Conservation (phyloP, 108 stramenopile genomes). For the Cyclostephanos tholiformis region DNA sequence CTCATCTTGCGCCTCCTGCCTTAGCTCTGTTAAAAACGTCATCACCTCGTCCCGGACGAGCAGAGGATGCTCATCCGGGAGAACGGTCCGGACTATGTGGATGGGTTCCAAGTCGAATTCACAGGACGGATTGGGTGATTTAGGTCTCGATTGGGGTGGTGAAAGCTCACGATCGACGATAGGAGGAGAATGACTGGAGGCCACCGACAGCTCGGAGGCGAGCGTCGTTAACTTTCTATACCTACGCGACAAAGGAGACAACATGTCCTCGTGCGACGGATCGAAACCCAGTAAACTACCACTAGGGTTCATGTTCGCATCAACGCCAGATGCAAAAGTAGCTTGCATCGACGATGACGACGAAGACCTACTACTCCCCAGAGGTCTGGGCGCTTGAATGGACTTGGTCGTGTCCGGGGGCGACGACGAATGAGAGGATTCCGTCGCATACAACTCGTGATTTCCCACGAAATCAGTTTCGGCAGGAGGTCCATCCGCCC, state of each 20-base stretch:
- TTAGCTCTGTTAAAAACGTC: conserved; percentile 9
- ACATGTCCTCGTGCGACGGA: conserved; percentile 6
- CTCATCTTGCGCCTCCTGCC: conserved; percentile 39
- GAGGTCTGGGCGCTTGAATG: conserved; percentile 30
- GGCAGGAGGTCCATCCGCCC: neutral
- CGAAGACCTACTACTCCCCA: neutral
- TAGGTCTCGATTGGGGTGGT: neutral
- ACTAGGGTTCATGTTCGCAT: neutral
- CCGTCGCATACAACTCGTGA: no score
- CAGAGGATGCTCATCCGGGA: conserved; percentile 51
- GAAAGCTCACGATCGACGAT: neutral
- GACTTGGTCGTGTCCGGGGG: conserved; percentile 22
- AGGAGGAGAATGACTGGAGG: neutral
- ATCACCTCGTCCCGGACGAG: conserved; percentile 50
- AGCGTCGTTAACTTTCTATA: conserved; percentile 13
- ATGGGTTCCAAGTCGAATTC: conserved; percentile 46
- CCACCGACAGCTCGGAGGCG: conserved; percentile 19
- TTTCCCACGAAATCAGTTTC: neutral
- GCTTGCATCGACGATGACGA: neutral
- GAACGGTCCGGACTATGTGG: conserved; percentile 46
- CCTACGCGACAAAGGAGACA: conserved; percentile 5
- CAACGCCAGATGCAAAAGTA: neutral
- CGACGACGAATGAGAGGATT: neutral
- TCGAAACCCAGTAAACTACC: conserved; percentile 36
- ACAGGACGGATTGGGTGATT: conserved; percentile 1